A percentile compares a stretch with the other conserved stretches of the same genome.
phyloP scores from a whole-genome alignment of 352 stramenopile species.

The Globisporangium spinosum region DNA sequence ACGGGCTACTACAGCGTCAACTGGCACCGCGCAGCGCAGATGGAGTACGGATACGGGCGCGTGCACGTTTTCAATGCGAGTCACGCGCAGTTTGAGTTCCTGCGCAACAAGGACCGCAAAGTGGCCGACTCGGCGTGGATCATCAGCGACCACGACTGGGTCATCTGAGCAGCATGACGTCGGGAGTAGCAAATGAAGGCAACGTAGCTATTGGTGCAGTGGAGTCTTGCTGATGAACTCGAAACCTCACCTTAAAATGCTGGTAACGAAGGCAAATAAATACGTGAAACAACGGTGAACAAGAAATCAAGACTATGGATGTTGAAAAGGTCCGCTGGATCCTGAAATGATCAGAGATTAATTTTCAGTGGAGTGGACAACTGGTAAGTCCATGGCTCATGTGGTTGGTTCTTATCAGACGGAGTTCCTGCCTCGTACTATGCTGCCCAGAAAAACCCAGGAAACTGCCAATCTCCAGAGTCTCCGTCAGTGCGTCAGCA shows the following conservation, averaged over 20 bases:
- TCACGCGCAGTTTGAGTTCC: conserved; percentile 67
- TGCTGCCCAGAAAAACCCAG: background rate
- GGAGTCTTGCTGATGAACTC: background rate
- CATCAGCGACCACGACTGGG: conserved; percentile 42
- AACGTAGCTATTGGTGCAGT: background rate
- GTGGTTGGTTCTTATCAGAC: background rate
- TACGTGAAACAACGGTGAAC: background rate
- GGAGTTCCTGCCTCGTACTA: background rate
- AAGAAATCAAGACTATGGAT: background rate
- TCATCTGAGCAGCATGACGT: background rate
- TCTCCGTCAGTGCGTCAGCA: background rate
- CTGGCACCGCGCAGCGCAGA: conserved; percentile 52
- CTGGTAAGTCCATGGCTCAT: background rate
- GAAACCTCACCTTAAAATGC: background rate
- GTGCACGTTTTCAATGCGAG: conserved; percentile 61
- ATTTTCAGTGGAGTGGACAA: background rate
- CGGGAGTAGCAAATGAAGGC: background rate
- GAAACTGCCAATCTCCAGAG: background rate
- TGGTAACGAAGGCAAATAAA: background rate
- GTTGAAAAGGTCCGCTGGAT: background rate
- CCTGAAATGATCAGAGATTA: background rate
- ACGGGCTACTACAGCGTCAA: conserved; percentile 54
- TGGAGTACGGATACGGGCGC: conserved; percentile 73
- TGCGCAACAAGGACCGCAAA: conserved; percentile 39
- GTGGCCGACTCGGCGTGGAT: conserved; percentile 22